Conservation (phyloP, 1,284 basidiomycete genomes). For the Apiotrichum veenhuisii region DNA sequence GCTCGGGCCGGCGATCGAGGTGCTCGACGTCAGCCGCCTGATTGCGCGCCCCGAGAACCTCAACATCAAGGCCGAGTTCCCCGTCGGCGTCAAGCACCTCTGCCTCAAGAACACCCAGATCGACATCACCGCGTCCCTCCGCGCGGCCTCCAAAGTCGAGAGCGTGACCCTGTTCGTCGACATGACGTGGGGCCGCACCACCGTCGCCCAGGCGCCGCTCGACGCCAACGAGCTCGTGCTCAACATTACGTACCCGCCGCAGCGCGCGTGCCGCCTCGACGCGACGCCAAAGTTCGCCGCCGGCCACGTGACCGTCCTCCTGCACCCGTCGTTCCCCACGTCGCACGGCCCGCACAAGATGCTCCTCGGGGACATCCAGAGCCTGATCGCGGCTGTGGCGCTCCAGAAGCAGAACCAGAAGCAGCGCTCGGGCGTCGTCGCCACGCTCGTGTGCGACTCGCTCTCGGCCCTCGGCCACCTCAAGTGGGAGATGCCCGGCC, state of each 20-base stretch:
- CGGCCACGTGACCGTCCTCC: background rate
- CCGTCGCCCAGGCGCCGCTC: background rate
- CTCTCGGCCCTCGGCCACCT: background rate
- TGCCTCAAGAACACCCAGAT: background rate
- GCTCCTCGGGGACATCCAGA: background rate
- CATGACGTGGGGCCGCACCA: background rate
- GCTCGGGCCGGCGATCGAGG: background rate
- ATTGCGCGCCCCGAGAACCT: background rate
- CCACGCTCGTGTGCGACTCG: background rate
- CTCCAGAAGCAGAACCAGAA: background rate
- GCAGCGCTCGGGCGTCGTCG: background rate
- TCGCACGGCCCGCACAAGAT: background rate
- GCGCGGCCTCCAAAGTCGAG: background rate
- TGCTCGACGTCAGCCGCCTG: background rate
- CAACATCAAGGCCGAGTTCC: background rate
- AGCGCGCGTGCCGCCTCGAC: conserved; percentile 1
- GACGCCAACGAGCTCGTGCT: background rate
- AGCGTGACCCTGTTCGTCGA: background rate
- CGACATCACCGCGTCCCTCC: background rate
- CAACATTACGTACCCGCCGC: background rate
- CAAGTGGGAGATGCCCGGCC: background rate
- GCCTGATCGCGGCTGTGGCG: background rate
- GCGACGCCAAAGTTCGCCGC: background rate
- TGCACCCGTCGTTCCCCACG: background rate
- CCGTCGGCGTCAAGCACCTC: background rate